Evolutionary conservation across 2,329 filamentous ascomycete genomes (phyloP), one percentile per base, ranked within the genome.

Genomic region (Chaetothyriales sp.): DNA sequence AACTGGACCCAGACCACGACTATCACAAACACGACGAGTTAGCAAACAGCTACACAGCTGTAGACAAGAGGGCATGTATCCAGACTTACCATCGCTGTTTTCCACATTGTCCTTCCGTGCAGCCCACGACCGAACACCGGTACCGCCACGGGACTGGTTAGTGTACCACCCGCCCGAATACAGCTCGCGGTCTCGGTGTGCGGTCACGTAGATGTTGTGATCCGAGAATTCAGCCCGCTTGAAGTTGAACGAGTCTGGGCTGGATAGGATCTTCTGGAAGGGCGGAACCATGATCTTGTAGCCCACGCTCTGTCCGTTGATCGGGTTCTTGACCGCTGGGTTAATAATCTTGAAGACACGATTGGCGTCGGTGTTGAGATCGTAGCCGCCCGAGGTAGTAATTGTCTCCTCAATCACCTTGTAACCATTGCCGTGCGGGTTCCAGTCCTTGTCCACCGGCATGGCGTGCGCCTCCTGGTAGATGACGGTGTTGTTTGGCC

Each of bases 401-500:
- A 79, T 63, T 1, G 71, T 64, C 0, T 73, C 77, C 48, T 72
- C 67, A 20, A 64, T 56, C 0, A 74, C 68, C 0, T 67, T 70
- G 61, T 79, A 79, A 0, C 72, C 72, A 25, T 70, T 66, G 9
- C 72, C 69, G 57, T 72, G 72, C 2, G 75, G 76, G 59, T 80
- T 77, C 61, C 63, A 68, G 18, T 64, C 63, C 1, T 65, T 62
- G 43, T 73, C 70, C 45, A 78, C 70, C 1, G 78, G 76, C 71
- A 84, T 78, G 0, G 81, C 65, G 49, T 78, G 73, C 2, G 75
- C 76, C 59, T 80, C 77, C 51, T 76, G 70, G 60, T 82, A 76
- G 51, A 76, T 70, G 25, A 79, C 63, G 0, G 72, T 67, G 60
- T 80, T 79, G 20, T 68, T 65, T 53, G 72, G 71, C 0, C 79